Evolutionary conservation across 2,329 filamentous ascomycete species (phyloP).

Genomic region (Exophiala alcalophila): DNA sequence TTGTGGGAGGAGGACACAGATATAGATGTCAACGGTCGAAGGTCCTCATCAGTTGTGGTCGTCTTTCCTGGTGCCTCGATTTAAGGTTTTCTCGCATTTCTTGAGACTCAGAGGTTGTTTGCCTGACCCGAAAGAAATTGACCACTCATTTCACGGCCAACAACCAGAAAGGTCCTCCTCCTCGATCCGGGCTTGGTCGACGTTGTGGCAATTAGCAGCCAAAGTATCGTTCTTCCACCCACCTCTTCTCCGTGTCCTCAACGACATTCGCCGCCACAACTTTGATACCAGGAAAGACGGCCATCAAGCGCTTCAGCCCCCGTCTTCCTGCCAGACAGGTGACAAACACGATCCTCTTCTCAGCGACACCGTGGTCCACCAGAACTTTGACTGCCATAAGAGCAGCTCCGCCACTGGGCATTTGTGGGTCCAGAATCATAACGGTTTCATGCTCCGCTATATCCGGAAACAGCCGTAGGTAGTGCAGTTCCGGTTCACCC

Average conservation of each 20-base stretch:
- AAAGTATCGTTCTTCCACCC: slow-evolving; percentile 87
- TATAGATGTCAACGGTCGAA: too few species aligned
- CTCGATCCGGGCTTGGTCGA: not conserved
- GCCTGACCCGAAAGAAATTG: too few species aligned
- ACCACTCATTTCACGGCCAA: too few species aligned
- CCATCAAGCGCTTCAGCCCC: slow-evolving; percentile 79
- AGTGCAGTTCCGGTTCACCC: slow-evolving; percentile 90
- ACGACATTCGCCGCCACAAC: slow-evolving; percentile 82
- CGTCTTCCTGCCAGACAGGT: slow-evolving; percentile 85
- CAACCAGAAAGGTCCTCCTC: not conserved
- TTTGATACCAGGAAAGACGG: slow-evolving; percentile 82
- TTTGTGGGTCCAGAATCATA: slow-evolving; percentile 85
- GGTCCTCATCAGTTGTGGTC: too few species aligned
- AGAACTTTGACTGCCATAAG: slow-evolving; percentile 97
- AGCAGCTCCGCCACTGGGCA: slow-evolving; percentile 80
- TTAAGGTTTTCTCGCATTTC: too few species aligned
- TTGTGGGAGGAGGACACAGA: too few species aligned
- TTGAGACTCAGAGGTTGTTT: too few species aligned
- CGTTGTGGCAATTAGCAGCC: slow-evolving; percentile 60
- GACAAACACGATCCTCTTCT: slow-evolving; percentile 84
- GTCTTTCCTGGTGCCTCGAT: too few species aligned
- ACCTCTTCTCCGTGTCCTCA: slow-evolving; percentile 77
- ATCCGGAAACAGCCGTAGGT: slow-evolving; percentile 72
- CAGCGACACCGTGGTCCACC: slow-evolving; percentile 84
- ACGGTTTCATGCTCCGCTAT: slow-evolving; percentile 76